A percentile compares a stretch with the other conserved stretches of the same genome.
These are phyloP conservation scores for Venturiaceae sp. DNA, from an alignment of 2,329 filamentous ascomycete genomes.

Conservation along the genomic window DNA sequence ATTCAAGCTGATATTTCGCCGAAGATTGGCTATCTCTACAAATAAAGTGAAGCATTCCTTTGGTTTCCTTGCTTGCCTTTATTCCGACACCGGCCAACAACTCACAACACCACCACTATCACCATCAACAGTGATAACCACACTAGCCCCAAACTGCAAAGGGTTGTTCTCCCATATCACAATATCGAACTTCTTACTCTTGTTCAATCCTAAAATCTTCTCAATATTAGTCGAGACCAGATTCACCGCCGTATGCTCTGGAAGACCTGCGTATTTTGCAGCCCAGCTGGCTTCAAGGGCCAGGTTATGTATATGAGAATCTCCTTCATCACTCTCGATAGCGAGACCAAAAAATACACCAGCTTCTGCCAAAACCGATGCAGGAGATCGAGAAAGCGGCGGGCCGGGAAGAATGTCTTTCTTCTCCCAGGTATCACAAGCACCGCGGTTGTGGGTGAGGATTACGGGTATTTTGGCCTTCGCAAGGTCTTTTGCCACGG, in stretches of 20 bases:
- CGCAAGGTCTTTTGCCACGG: slow-evolving; percentile 50
- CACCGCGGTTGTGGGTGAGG: slow-evolving; percentile 24
- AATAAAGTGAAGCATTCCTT: too few relatives aligned
- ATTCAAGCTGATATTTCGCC: too few relatives aligned
- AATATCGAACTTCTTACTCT: slow-evolving; percentile 34
- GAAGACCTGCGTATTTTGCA: slow-evolving; percentile 33
- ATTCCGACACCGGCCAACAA: slow-evolving; percentile 4
- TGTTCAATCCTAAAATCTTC: slow-evolving; percentile 42
- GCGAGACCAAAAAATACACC: slow-evolving; percentile 51
- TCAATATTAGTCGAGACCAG: slow-evolving; percentile 49
- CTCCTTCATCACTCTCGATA: slow-evolving; percentile 51
- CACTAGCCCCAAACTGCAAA: slow-evolving; percentile 46
- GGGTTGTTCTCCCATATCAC: slow-evolving; percentile 55
- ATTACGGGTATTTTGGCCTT: slow-evolving; percentile 49
- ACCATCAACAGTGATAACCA: slow-evolving; percentile 44
- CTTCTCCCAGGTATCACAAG: slow-evolving; percentile 51
- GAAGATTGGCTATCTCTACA: too few relatives aligned
- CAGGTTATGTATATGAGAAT: slow-evolving; percentile 30
- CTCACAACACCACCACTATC: not conserved
- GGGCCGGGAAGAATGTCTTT: slow-evolving; percentile 53
- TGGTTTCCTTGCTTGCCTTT: not conserved
- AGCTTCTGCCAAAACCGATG: slow-evolving; percentile 48
- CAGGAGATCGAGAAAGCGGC: slow-evolving; percentile 54
- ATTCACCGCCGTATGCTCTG: slow-evolving; percentile 44
- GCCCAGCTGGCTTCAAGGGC: slow-evolving; percentile 51